Conservation (phyloP, 1,139 yeast genomes). For the Yamadazyma aaseri region DNA sequence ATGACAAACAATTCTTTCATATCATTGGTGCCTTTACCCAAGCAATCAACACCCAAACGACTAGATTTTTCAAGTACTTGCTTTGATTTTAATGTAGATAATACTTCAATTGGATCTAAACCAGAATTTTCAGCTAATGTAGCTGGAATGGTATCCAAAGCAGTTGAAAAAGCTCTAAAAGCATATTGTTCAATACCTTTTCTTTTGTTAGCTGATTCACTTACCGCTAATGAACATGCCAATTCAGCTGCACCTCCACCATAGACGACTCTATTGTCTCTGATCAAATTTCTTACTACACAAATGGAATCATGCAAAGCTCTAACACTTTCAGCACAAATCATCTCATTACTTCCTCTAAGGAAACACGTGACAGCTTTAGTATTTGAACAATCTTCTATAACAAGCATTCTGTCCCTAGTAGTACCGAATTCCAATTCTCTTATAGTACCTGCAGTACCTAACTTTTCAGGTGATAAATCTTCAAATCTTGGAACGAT, state of each 20-base stretch:
- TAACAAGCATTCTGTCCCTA: slow-evolving; percentile 90
- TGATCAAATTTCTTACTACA: slow-evolving; percentile 92
- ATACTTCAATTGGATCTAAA: slow-evolving; percentile 86
- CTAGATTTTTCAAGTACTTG: slow-evolving; percentile 75
- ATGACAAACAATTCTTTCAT: slow-evolving; percentile 94
- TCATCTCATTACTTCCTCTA: slow-evolving; percentile 97
- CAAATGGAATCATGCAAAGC: slow-evolving; percentile 96
- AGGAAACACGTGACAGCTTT: slow-evolving; percentile 92
- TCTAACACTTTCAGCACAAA: slow-evolving; percentile 93
- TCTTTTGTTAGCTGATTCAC: slow-evolving; percentile 89
- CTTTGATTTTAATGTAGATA: slow-evolving; percentile 78
- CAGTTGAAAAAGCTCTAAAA: slow-evolving; percentile 89
- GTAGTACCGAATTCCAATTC: slow-evolving; percentile 97
- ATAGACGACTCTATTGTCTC: slow-evolving; percentile 90
- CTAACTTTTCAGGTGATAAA: slow-evolving; percentile 76
- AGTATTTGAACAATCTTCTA: slow-evolving; percentile 86
- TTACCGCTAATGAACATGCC: slow-evolving; percentile 86
- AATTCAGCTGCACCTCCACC: slow-evolving; percentile 99
- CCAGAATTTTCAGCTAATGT: slow-evolving; percentile 97
- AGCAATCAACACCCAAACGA: slow-evolving; percentile 88
- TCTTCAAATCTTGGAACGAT: slow-evolving; percentile 98
- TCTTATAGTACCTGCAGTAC: slow-evolving; percentile 79
- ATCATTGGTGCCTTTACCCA: slow-evolving; percentile 82
- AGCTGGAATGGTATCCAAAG: slow-evolving; percentile 90
- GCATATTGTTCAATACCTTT: slow-evolving; percentile 97